Evolutionary conservation across 139 green algal genomes (phyloP).

Genomic region (Chlorella sp.): DNA sequence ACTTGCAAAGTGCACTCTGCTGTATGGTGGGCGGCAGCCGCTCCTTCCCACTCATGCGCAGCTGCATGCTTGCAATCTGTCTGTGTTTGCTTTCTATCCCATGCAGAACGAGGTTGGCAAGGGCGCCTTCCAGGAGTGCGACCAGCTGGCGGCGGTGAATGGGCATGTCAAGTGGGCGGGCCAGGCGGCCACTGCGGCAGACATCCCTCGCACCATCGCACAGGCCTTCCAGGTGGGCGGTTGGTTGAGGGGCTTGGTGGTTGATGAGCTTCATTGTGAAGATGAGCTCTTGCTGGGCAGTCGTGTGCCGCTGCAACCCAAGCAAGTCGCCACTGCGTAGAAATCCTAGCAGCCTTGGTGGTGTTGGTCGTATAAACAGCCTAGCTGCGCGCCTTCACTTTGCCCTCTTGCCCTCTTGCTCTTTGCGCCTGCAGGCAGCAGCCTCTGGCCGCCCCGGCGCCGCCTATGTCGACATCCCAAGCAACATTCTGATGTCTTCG

Average conservation of each 20-base stretch:
- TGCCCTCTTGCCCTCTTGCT: neutral
- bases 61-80: neutral
- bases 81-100: neutral
- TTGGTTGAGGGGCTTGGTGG: no score
- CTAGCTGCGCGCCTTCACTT: neutral
- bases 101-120: conserved; percentile 73
- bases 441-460: conserved; percentile 67
- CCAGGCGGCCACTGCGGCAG: conserved; percentile 9
- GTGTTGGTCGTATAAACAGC: neutral
- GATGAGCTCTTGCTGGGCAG: no score
- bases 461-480: conserved; percentile 82
- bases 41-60: no score
- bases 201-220: conserved; percentile 50
- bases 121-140: conserved; percentile 87
- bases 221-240: conserved; percentile 47
- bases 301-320: no score
- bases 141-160: conserved; percentile 73
- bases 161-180: conserved; percentile 70
- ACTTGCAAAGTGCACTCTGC: no score
- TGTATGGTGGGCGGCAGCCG: no score
- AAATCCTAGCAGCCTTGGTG: no score
- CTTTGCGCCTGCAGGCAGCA: conserved; percentile 38
- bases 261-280: no score
- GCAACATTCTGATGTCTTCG: conserved; percentile 68
- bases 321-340: no score